Conservation (phyloP, 1,284 basidiomycete species). For the Ceratobasidium sp. region DNA sequence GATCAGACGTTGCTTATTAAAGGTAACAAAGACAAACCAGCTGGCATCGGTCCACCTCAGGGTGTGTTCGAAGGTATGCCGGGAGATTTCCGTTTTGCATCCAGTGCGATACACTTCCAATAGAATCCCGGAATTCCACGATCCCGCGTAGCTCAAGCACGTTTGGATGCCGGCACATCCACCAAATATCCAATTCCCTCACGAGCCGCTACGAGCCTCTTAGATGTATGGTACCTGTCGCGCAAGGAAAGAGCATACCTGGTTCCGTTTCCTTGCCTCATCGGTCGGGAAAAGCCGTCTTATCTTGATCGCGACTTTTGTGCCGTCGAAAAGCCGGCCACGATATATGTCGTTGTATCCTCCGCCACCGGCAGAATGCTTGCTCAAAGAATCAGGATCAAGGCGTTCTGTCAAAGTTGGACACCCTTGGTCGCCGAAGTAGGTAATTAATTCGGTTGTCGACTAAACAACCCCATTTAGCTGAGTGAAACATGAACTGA, state of each 20-base stretch:
- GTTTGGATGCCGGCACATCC: conserved; percentile 15
- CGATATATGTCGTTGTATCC: too few species aligned
- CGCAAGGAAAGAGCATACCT: background rate
- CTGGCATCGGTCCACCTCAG: background rate
- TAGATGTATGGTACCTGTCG: background rate
- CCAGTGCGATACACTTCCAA: conserved; percentile 2
- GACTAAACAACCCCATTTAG: too few species aligned
- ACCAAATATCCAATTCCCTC: conserved; percentile 14
- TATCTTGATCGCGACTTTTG: too few species aligned
- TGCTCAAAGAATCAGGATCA: too few species aligned
- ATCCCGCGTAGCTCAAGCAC: conserved; percentile 1
- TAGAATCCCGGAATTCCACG: background rate
- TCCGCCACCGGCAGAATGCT: too few species aligned
- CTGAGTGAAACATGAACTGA: too few species aligned
- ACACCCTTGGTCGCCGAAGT: too few species aligned
- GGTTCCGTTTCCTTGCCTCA: background rate
- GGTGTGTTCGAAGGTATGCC: background rate
- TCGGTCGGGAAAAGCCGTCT: too few species aligned
- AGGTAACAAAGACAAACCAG: background rate
- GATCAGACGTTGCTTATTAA: background rate
- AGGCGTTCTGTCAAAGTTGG: too few species aligned
- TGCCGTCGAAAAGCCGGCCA: too few species aligned
- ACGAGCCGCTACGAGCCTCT: background rate
- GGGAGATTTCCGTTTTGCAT: conserved; percentile 2
- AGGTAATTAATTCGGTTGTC: too few species aligned